A percentile compares a stretch with the other conserved stretches of the same genome.
Conservation (phyloP, 164 flowering plant species). For the Piper longum region DNA sequence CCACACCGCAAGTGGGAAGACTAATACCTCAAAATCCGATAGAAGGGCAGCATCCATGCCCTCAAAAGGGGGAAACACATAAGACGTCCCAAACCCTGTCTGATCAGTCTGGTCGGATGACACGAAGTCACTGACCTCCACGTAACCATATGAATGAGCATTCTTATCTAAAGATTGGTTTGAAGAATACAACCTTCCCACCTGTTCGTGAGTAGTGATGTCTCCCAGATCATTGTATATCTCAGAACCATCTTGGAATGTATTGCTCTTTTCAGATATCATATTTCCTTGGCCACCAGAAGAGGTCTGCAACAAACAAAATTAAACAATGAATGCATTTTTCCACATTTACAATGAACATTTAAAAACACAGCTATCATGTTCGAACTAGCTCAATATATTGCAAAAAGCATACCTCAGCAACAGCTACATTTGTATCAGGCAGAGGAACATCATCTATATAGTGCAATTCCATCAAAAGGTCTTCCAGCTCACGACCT, state of each 20-base stretch:
- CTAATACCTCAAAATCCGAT: neutral
- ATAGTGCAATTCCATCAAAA: slow-evolving; percentile 1
- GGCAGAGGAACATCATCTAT: slow-evolving; percentile 1
- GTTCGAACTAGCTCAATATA: too few species aligned
- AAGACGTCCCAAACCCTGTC: neutral
- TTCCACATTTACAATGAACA: neutral
- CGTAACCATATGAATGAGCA: neutral
- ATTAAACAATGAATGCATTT: neutral
- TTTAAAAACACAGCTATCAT: neutral
- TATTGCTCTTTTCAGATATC: neutral
- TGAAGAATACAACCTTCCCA: neutral
- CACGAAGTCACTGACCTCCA: neutral
- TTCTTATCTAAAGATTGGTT: neutral
- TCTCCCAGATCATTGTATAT: slow-evolving; percentile 21
- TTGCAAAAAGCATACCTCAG: neutral
- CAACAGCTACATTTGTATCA: neutral
- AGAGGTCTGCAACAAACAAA: neutral
- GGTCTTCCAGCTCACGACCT: slow-evolving; percentile 1
- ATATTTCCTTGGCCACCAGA: neutral
- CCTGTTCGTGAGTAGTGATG: slow-evolving; percentile 6
- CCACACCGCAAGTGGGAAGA: neutral
- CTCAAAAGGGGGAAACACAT: neutral
- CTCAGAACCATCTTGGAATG: slow-evolving; percentile 9
- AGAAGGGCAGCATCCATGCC: neutral
- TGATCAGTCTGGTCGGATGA: neutral